Evolutionary conservation across 2,329 filamentous ascomycete genomes (phyloP), one percentile per base, ranked within the genome.

Genomic region (Tolypocladium inflatum): DNA sequence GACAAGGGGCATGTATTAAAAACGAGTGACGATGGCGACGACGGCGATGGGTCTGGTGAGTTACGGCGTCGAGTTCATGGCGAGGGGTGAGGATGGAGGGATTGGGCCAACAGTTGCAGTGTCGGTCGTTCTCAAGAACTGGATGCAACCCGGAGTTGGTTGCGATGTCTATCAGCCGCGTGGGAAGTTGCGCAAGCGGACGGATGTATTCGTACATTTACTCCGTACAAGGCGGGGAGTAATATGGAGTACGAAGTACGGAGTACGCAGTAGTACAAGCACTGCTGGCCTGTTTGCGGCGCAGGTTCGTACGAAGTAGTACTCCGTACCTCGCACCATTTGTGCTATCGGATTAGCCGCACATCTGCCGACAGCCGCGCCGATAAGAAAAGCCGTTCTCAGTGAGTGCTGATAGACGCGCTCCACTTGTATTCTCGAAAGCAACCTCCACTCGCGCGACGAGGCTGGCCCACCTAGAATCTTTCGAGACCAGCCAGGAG

Each of bases 291-390:
- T 51, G 48, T 51, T 51, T 51, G 30, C 48, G 30, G 48, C 48
- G 48, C 15, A 2, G 26, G 15, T 17, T 50, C 23, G 37, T 38
- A 39, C 37, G 15, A 6, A 15, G 37, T 39, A 39, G n/a, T n/a
- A n/a, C n/a, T n/a, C n/a, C n/a, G n/a, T n/a, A n/a, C n/a, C n/a
- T n/a, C n/a, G n/a, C n/a, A n/a, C n/a, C n/a, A n/a, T 35, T 30
- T n/a, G n/a, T 23, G 21, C 4, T 43, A 55, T 42, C 38, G 35
- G 54, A 55, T 35, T 48, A 50, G 30, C 57, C 59, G 59, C 13
- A 4, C 2, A 42, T 61, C 35, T 9, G 30, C 59, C 59, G 59
- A 55, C 23, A 56, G 50, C 57, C 57, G 59, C 59, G 50, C 38
- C 48, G 41, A 55, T 45, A 55, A 43, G 33, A 42, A 42, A 55